phyloP scores from a whole-genome alignment of 345 rosid species.

The Melastoma malabathricum region DNA sequence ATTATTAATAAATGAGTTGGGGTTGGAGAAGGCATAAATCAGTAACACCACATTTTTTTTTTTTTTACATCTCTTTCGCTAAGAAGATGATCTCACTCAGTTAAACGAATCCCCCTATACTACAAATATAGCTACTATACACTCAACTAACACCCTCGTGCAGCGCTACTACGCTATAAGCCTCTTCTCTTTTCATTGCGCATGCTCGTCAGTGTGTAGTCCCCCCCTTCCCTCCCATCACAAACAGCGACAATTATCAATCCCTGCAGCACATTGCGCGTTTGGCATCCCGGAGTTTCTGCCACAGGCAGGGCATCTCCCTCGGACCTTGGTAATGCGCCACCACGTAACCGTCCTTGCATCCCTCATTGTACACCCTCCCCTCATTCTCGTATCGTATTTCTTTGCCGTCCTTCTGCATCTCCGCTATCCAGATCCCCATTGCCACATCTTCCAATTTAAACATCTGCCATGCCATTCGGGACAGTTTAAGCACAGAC shows the following conservation, averaged over 20 bases:
- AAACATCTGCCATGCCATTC: constrained; percentile 50
- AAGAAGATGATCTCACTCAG: too few relatives aligned
- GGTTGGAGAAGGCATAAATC: too few relatives aligned
- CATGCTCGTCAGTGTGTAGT: too few relatives aligned
- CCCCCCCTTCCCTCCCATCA: too few relatives aligned
- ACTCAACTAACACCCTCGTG: too few relatives aligned
- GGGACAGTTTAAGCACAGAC: neutral
- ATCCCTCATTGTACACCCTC: constrained; percentile 60
- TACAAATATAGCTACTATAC: too few relatives aligned
- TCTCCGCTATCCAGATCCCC: constrained; percentile 86
- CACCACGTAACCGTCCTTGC: constrained; percentile 72
- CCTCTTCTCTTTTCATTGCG: too few relatives aligned
- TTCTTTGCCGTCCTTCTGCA: constrained; percentile 52
- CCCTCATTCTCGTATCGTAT: constrained; percentile 59
- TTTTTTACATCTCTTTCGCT: too few relatives aligned
- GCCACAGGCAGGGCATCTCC: constrained; percentile 90
- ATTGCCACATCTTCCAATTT: constrained; percentile 96
- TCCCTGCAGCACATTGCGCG: constrained; percentile 64
- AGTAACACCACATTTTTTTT: too few relatives aligned
- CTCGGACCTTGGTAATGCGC: constrained; percentile 96
- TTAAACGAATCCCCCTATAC: too few relatives aligned
- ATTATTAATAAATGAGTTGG: too few relatives aligned
- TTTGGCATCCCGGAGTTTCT: constrained; percentile 62
- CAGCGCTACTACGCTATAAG: too few relatives aligned
- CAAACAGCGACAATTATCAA: constrained; percentile 8